Base-by-base conservation (phyloP, 306 rosid genomes). In the Purshia tridentata region DNA sequence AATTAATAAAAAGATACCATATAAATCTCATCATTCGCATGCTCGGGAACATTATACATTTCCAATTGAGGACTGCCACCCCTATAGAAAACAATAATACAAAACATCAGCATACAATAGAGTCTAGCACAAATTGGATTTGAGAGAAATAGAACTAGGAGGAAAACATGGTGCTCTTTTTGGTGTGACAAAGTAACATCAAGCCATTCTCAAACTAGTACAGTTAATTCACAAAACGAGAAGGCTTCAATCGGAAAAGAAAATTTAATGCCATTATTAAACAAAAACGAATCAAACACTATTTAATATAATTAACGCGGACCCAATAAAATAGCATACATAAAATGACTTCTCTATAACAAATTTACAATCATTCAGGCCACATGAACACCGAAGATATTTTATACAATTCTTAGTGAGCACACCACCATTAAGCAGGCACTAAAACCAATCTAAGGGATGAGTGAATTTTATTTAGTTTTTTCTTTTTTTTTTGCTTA, bases 1-100 rank as follows among this genome's bases (percentile, higher is more conserved):
- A 51, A 70, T 7, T 49, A 63, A 23, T 49, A 22, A 67, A 55
- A 16, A 37, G 11, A 41, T 84, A 89, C 96, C 97, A 86, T 52
- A 70, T 80, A 83, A 68, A 82, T 67, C 67, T 81, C 96, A 15
- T 81, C 67, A 78, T 78, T 83, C 59, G 86, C 79, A 66, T 76
- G 50, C 68, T 79, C 87, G 39, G 87, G 73, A 82, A 75, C 85
- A 87, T 67, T 79, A 80, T 87, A 87, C 84, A 81, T 80, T 84
- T 85, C 91, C 85, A 87, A 81, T 81, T 80, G 83, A 85, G 65
- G 72, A 83, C 90, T 69, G 85, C 91, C 90, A 83, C 96, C 86
- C 70, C 96, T 89, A 83, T 53, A 77, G 35, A 65, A 81, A 67
- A 47, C 57, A 69, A 82, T 23, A 2, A 53, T 57, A 72, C 8